A percentile compares a stretch with the other conserved stretches of the same genome.
Evolutionary conservation across 768 basidiomycete species (phyloP).

Genomic region (Amanita phalloides): DNA sequence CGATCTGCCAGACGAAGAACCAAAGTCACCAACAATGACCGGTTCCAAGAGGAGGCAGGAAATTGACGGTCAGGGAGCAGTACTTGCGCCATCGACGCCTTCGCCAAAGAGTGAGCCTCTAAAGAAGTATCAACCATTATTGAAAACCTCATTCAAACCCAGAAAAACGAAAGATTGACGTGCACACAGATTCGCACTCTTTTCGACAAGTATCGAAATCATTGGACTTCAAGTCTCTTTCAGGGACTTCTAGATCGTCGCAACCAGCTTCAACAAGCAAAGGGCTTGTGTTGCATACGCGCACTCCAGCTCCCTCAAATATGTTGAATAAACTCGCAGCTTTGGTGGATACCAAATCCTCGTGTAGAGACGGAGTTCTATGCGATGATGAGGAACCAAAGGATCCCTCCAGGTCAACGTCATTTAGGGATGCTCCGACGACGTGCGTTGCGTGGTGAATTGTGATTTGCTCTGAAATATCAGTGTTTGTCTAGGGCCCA

Average conservation of each 20-base stretch:
- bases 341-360: not conserved
- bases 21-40: conserved; percentile 23
- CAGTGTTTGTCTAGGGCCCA: not conserved
- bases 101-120: conserved; percentile 33
- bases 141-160: conserved; percentile 7
- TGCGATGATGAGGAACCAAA: not conserved
- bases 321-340: conserved; percentile 35
- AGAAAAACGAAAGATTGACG: conserved; percentile 34
- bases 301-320: conserved; percentile 37
- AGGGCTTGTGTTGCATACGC: conserved; percentile 6
- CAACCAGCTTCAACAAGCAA: conserved; percentile 2
- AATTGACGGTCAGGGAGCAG: conserved; percentile 5
- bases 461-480: conserved; percentile 9
- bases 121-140: not conserved
- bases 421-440: not conserved
- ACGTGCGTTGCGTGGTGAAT: conserved; percentile 17
- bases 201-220: not conserved
- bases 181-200: conserved; percentile 5
- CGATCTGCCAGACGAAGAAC: conserved; percentile 19
- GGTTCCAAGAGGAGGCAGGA: conserved; percentile 29
- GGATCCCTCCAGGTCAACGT: conserved; percentile 2
- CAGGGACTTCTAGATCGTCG: conserved; percentile 1
- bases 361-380: not conserved
- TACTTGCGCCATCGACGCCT: conserved; percentile 49
- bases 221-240: conserved; percentile 3